These are phyloP conservation scores for Rhododendron vialii DNA, from an alignment of 148 eudicot species.

Conservation along the genomic window DNA sequence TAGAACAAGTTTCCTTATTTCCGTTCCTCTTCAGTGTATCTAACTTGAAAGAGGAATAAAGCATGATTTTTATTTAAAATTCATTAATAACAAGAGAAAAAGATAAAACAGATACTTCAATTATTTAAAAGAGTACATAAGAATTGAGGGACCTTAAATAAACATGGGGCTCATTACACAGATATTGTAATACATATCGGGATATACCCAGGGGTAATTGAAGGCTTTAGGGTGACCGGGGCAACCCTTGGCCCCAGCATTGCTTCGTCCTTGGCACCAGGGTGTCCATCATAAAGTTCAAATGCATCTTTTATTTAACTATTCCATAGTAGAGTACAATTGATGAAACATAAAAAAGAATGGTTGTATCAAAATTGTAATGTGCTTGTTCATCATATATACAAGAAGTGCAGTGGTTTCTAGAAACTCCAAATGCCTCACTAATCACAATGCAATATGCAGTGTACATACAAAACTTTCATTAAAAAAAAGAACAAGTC, in stretches of 20 bases:
- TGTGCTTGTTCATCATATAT: neutral
- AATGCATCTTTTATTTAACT: neutral
- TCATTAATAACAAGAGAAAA: neutral
- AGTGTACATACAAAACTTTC: neutral
- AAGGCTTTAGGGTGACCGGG: neutral
- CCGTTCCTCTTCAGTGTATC: too few species aligned
- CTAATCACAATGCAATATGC: neutral
- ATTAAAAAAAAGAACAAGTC: neutral
- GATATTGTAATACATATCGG: neutral
- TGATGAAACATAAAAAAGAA: neutral
- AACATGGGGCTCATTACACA: neutral
- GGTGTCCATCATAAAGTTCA: neutral
- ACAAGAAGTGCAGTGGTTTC: neutral
- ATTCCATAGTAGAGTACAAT: neutral
- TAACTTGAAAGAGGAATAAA: neutral
- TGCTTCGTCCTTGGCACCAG: neutral
- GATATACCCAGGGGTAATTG: neutral
- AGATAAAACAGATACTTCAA: neutral
- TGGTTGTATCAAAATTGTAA: neutral
- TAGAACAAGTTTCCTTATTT: neutral
- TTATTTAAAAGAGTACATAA: neutral
- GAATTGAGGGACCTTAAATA: neutral
- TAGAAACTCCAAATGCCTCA: neutral
- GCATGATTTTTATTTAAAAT: neutral
- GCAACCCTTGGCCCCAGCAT: neutral